Evolutionary conservation across 2,329 filamentous ascomycete genomes (phyloP).

Genomic region (Colletotrichum gloeosporioides): DNA sequence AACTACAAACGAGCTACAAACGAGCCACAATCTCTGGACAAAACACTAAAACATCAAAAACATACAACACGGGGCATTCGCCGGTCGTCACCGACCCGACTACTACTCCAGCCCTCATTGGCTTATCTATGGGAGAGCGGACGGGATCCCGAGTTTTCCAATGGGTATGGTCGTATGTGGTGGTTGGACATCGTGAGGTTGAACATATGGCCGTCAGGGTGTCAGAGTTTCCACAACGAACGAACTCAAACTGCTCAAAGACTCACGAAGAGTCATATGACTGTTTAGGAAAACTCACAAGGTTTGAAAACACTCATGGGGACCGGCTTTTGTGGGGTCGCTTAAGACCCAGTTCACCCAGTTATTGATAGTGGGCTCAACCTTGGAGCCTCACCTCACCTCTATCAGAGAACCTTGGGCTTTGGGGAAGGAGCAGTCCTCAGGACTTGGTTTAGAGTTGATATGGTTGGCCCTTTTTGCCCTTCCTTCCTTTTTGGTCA

Average conservation of each 20-base stretch:
- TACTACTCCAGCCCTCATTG: neutral
- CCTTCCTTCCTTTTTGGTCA: neutral
- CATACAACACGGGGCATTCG: neutral
- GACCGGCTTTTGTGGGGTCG: neutral
- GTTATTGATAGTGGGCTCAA: neutral
- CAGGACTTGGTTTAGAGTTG: neutral
- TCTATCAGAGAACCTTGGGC: neutral
- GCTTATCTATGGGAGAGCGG: neutral
- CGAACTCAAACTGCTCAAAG: neutral
- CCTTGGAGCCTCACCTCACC: neutral
- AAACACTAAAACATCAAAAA: neutral
- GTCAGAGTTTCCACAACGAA: neutral
- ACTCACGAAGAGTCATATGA: neutral
- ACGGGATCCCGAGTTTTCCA: neutral
- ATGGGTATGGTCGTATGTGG: neutral
- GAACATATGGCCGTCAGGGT: neutral
- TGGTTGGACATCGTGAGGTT: neutral
- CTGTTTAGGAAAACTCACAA: neutral
- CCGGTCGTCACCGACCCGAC: neutral
- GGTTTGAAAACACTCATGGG: neutral
- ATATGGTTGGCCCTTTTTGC: neutral
- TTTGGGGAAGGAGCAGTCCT: neutral
- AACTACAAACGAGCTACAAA: neutral
- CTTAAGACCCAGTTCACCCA: neutral
- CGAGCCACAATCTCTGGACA: neutral